These are phyloP conservation scores for Pelagomonas calceolata DNA, from an alignment of 108 stramenopile genomes.

Conservation along the genomic window DNA sequence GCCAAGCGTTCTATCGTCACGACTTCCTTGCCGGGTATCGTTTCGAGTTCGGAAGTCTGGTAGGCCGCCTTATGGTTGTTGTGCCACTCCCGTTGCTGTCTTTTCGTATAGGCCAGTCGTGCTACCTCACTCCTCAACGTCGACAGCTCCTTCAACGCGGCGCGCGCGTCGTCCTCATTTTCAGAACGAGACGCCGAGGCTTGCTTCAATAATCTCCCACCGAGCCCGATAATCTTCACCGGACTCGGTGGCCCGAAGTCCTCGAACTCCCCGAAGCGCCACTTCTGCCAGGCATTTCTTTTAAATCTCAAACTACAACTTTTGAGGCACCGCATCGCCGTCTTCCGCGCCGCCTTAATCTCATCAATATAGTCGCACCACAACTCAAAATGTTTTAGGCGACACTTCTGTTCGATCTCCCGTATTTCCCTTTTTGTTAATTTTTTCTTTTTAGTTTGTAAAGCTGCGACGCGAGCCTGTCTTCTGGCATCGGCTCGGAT, in stretches of 20 bases:
- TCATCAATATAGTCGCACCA: not conserved
- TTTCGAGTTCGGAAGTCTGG: too few species aligned
- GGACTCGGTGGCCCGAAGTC: too few species aligned
- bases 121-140: not conserved
- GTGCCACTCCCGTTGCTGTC: not conserved
- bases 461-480: not conserved
- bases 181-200: not conserved
- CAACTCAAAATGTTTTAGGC: not conserved
- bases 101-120: not conserved
- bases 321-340: conserved; percentile 1
- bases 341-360: not conserved
- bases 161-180: not conserved
- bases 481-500: too few species aligned
- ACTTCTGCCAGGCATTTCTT: not conserved
- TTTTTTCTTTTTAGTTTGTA: not conserved
- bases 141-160: not conserved
- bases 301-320: not conserved
- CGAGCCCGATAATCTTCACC: not conserved
- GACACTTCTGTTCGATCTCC: not conserved
- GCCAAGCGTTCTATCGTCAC: too few species aligned
- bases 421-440: not conserved
- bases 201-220: not conserved
- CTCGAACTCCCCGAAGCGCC: not conserved
- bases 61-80: not conserved
- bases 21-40: too few species aligned